Percentiles rank a stretch among this genome's conserved stretches.
Evolutionary conservation across 768 basidiomycete species (phyloP).

Genomic region (Pluteus cervinus): DNA sequence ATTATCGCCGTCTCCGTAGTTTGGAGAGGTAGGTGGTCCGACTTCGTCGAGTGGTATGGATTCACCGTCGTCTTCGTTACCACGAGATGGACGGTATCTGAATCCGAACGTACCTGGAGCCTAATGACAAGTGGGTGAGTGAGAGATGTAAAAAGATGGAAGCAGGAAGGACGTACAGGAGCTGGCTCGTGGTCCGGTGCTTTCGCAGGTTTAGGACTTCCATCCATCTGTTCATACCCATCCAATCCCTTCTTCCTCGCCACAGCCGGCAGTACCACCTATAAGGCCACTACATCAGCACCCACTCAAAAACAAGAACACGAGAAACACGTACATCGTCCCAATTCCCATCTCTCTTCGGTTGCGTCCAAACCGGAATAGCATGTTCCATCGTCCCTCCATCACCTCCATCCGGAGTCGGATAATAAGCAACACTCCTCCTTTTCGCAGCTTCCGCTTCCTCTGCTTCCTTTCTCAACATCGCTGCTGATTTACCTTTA

Average conservation of each 20-base stretch:
- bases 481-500: conserved; percentile 34
- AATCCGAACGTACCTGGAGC: conserved; percentile 82
- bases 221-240: conserved; percentile 62
- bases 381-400: conserved; percentile 57
- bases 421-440: conserved; percentile 63
- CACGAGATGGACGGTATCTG: conserved; percentile 56
- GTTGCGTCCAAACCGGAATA: conserved; percentile 80
- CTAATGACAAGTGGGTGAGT: conserved; percentile 25
- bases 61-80: conserved; percentile 31
- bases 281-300: conserved; percentile 1
- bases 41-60: conserved; percentile 64
- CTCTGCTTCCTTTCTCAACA: conserved; percentile 30
- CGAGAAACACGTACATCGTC: conserved; percentile 55
- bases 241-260: conserved; percentile 76
- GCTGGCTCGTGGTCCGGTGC: conserved; percentile 30
- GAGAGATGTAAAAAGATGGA: conserved; percentile 1
- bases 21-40: conserved; percentile 31
- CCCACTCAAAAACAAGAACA: conserved; percentile 9
- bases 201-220: conserved; percentile 53
- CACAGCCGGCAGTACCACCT: conserved; percentile 83
- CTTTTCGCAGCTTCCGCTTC: conserved; percentile 45
- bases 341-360: conserved; percentile 70
- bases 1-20: conserved; percentile 13
- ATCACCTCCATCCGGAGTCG: conserved; percentile 46
- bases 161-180: conserved; percentile 43